Evolutionary conservation across 345 rosid genomes (phyloP).

Genomic region (Orychophragmus violaceus): DNA sequence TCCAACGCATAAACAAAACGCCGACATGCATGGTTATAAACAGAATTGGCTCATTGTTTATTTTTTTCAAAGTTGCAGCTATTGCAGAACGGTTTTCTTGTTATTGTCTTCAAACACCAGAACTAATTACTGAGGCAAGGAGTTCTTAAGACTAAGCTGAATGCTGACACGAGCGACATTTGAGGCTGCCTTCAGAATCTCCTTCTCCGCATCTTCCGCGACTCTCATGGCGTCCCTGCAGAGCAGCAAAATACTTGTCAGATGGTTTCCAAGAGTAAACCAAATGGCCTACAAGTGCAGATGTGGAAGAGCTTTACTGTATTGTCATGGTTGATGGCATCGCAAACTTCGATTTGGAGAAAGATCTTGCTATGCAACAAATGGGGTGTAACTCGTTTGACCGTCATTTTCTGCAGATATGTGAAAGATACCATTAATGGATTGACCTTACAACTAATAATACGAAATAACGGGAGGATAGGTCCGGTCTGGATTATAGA

Average conservation of each 20-base stretch:
- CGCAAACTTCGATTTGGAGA: constrained; percentile 40
- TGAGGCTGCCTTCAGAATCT: constrained; percentile 41
- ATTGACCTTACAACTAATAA: not conserved
- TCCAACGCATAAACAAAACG: not conserved
- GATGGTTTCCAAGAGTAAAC: not conserved
- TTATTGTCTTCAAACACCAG: constrained; percentile 1
- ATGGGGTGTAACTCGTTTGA: constrained; percentile 62
- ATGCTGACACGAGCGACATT: constrained; percentile 45
- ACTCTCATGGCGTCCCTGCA: constrained; percentile 56
- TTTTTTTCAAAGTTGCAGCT: not conserved
- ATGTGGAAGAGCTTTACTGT: constrained; percentile 20
- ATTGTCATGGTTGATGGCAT: constrained; percentile 35
- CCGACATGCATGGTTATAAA: not conserved
- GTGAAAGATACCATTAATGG: not conserved
- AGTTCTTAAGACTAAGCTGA: constrained; percentile 49
- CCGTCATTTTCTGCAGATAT: constrained; percentile 50
- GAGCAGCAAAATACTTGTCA: not conserved
- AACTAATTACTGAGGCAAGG: constrained; percentile 26
- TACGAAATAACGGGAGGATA: not conserved
- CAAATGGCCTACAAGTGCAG: not conserved
- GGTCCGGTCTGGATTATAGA: not conserved
- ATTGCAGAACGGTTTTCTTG: not conserved
- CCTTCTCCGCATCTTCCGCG: constrained; percentile 52
- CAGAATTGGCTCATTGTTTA: constrained; percentile 18
- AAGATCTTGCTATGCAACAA: constrained; percentile 56